Evolutionary conservation across 352 stramenopile genomes (phyloP).

Genomic region (Globisporangium takayamanum): DNA sequence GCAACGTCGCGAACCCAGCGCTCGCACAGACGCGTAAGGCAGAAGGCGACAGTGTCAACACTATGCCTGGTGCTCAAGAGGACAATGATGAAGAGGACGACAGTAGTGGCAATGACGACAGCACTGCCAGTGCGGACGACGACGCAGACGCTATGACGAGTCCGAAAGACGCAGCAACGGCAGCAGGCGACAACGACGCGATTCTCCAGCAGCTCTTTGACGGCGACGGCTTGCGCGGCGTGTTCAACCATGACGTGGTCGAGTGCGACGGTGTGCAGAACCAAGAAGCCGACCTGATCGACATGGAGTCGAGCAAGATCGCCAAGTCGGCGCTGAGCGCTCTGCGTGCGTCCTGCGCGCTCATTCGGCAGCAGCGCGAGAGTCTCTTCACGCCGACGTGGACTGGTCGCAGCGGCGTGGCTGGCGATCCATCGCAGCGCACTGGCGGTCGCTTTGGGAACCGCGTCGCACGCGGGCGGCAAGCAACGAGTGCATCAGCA

Average conservation of each 20-base stretch:
- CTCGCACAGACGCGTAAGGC: conserved; percentile 3
- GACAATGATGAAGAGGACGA: conserved; percentile 26
- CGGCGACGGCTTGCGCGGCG: conserved; percentile 83
- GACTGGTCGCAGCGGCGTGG: conserved; percentile 64
- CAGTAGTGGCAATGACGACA: neutral
- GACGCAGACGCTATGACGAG: neutral
- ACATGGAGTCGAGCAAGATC: conserved; percentile 89
- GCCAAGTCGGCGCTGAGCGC: conserved; percentile 79
- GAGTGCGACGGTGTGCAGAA: conserved; percentile 84
- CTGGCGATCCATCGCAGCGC: conserved; percentile 58
- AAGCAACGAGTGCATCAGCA: conserved; percentile 7
- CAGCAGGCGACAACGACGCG: conserved; percentile 64
- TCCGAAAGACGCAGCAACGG: neutral
- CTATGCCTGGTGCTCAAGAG: conserved; percentile 2
- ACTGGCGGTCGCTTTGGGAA: conserved; percentile 29
- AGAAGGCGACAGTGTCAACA: neutral
- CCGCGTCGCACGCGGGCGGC: conserved; percentile 24
- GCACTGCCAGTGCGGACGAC: neutral
- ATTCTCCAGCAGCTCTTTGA: conserved; percentile 90
- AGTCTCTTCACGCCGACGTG: conserved; percentile 69
- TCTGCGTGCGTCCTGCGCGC: conserved; percentile 69
- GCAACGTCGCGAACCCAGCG: conserved; percentile 66
- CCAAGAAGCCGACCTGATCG: conserved; percentile 88
- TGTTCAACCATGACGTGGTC: conserved; percentile 95
- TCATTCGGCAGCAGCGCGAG: conserved; percentile 60